Evolutionary conservation across 108 stramenopile genomes (phyloP).

Genomic region (Schizochytrium sp.): DNA sequence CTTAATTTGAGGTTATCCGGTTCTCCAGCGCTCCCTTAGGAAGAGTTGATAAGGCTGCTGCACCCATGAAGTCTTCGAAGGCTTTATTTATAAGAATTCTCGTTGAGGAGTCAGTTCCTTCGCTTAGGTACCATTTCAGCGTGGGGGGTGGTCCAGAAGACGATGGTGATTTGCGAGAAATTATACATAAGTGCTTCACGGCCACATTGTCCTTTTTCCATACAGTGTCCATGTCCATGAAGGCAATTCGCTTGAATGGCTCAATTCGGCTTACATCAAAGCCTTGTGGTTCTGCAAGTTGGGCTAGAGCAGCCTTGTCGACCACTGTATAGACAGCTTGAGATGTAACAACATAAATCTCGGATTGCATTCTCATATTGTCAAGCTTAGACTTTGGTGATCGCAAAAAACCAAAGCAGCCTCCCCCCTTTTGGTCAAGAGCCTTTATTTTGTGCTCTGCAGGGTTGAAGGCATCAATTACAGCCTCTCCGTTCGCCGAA

Average conservation of each 20-base stretch:
- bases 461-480: no score
- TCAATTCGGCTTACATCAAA: neutral
- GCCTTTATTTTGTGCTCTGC: no score
- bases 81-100: neutral
- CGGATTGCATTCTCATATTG: neutral
- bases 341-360: slow-evolving; percentile 1
- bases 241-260: neutral
- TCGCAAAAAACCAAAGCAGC: no score
- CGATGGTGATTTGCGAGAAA: no score
- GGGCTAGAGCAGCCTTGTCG: neutral
- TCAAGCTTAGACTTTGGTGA: no score
- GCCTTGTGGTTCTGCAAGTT: neutral
- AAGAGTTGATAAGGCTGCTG: neutral
- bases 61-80: neutral
- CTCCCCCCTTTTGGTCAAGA: no score
- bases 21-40: slow-evolving; percentile 27
- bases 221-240: neutral
- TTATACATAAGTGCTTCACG: neutral
- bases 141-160: neutral
- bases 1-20: neutral
- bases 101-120: neutral
- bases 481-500: no score
- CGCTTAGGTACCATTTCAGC: slow-evolving; percentile 8
- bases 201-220: neutral
- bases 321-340: slow-evolving; percentile 11